Percentiles rank a stretch among this genome's conserved stretches.
Conservation (phyloP, 257 asterid species). For the Linderniella brevidens region DNA sequence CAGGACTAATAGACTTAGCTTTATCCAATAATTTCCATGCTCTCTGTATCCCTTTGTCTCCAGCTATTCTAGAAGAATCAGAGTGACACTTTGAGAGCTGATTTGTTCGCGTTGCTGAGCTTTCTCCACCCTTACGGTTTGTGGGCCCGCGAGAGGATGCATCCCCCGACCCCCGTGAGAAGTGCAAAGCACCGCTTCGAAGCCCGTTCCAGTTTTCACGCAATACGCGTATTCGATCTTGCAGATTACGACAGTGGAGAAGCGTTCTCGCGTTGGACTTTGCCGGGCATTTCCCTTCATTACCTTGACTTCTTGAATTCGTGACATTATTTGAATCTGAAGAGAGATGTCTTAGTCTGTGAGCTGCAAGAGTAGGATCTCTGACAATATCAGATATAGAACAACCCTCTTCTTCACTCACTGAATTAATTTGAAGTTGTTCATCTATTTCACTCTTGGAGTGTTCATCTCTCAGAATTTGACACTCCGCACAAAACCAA, state of each 20-base stretch:
- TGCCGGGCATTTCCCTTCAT: slow-evolving; percentile 8
- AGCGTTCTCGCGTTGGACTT: slow-evolving; percentile 33
- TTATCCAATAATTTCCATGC: slow-evolving; percentile 63
- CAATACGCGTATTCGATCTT: slow-evolving; percentile 28
- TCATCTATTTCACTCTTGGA: slow-evolving; percentile 18
- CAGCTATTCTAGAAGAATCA: slow-evolving; percentile 14
- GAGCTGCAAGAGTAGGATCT: slow-evolving; percentile 19
- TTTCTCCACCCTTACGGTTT: slow-evolving; percentile 10
- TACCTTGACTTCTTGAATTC: slow-evolving; percentile 15
- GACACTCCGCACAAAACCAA: slow-evolving; percentile 70
- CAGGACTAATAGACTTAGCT: slow-evolving; percentile 28
- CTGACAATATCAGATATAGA: slow-evolving; percentile 27
- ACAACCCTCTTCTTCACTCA: slow-evolving; percentile 13
- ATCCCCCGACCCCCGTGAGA: slow-evolving; percentile 19
- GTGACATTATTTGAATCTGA: slow-evolving; percentile 8
- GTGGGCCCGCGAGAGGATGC: slow-evolving; percentile 12
- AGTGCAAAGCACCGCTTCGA: slow-evolving; percentile 33
- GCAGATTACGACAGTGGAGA: slow-evolving; percentile 34
- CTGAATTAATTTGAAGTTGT: slow-evolving; percentile 12
- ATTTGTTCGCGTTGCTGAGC: slow-evolving; percentile 13
- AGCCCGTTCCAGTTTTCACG: slow-evolving; percentile 50
- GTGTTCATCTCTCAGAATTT: slow-evolving; percentile 43
- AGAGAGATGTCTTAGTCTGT: slow-evolving; percentile 13
- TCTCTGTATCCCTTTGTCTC: slow-evolving; percentile 23
- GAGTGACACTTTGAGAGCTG: slow-evolving; percentile 15